Conservation (phyloP, 768 basidiomycete species). For the Rubroboletus pulcherrimus region DNA sequence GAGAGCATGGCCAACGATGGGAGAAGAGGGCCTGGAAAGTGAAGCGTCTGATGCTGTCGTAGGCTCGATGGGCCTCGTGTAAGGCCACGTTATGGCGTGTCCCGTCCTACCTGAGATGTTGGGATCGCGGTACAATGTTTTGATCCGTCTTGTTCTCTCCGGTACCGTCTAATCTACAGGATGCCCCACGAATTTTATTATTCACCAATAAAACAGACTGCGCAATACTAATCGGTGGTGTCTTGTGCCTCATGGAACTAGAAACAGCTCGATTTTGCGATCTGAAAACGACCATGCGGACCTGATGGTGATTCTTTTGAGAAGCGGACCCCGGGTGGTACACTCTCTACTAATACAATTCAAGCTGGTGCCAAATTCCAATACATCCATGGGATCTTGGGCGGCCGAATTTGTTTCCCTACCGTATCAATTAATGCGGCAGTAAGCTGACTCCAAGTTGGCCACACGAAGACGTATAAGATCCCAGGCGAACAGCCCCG, state of each 20-base stretch:
- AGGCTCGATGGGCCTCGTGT: slow-evolving; percentile 3
- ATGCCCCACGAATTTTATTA: background rate
- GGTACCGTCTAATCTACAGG: slow-evolving; percentile 14
- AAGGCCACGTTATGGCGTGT: slow-evolving; percentile 2
- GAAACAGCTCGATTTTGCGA: background rate
- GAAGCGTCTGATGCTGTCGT: slow-evolving; percentile 36
- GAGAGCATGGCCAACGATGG: slow-evolving; percentile 58
- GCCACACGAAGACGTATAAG: slow-evolving; percentile 5
- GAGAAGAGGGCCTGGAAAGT: slow-evolving; percentile 26
- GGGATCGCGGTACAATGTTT: slow-evolving; percentile 12
- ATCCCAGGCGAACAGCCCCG: slow-evolving; percentile 1
- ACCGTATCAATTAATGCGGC: background rate
- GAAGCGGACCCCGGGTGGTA: slow-evolving; percentile 17
- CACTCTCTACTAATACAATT: background rate
- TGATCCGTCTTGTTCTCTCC: slow-evolving; percentile 7
- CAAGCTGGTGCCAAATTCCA: background rate
- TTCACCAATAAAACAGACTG: background rate
- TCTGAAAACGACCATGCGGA: background rate
- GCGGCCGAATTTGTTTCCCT: slow-evolving; percentile 3
- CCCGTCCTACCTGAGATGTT: slow-evolving; percentile 13
- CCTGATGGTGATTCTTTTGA: slow-evolving; percentile 9
- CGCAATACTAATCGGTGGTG: background rate
- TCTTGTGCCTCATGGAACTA: background rate
- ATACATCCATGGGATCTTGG: background rate
- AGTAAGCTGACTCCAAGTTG: slow-evolving; percentile 4